These are phyloP conservation scores for Starmerella bacillaris DNA, from an alignment of 805 yeast genomes.

Conservation along the genomic window DNA sequence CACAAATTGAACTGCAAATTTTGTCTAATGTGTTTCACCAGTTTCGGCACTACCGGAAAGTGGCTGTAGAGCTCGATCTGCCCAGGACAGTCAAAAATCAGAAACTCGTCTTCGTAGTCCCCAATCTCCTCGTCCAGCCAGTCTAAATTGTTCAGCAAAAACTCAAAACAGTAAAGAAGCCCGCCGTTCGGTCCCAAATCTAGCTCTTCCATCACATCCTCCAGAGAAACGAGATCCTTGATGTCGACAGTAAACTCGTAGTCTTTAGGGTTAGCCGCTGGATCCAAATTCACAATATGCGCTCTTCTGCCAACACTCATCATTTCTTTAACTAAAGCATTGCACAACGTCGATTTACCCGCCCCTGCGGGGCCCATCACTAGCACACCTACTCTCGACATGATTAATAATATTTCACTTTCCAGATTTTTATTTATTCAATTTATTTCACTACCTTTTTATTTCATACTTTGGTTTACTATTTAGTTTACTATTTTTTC, in stretches of 20 bases:
- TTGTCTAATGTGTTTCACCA: conserved; percentile 67
- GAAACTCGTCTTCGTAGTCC: conserved; percentile 81
- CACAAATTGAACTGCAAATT: conserved; percentile 73
- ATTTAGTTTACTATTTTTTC: too few relatives aligned
- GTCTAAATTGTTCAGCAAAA: conserved; percentile 70
- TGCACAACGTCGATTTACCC: conserved; percentile 87
- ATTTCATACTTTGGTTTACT: too few relatives aligned
- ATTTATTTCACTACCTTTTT: too few relatives aligned
- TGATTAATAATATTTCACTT: conserved; percentile 24
- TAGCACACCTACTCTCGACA: conserved; percentile 90
- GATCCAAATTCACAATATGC: conserved; percentile 86
- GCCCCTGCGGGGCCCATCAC: conserved; percentile 97
- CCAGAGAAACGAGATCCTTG: conserved; percentile 70
- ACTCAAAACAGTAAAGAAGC: conserved; percentile 76
- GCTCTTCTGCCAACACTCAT: conserved; percentile 83
- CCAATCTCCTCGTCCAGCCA: conserved; percentile 98
- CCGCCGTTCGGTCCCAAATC: conserved; percentile 93
- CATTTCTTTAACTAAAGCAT: conserved; percentile 69
- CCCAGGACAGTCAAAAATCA: conserved; percentile 93
- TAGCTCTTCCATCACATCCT: conserved; percentile 91
- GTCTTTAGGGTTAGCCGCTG: conserved; percentile 89
- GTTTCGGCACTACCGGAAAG: conserved; percentile 77
- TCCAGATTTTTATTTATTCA: too few relatives aligned
- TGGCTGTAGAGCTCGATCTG: conserved; percentile 91
- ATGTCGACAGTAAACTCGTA: conserved; percentile 86